Conservation (phyloP, 352 stramenopile genomes). For the Phytophthora crassamura region DNA sequence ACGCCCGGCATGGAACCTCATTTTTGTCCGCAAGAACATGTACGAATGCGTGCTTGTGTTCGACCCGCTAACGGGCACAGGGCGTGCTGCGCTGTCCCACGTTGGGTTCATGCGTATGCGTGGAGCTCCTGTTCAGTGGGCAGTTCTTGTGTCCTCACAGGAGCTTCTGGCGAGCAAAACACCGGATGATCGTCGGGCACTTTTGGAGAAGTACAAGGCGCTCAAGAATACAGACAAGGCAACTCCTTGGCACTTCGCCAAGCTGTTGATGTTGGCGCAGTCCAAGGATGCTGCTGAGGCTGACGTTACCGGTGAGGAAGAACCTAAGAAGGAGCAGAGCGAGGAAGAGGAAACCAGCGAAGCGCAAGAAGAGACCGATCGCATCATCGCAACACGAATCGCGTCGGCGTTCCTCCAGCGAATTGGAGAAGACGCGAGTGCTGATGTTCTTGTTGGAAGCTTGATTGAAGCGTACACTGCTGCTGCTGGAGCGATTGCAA, state of each 20-base stretch:
- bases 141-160: slow-evolving; percentile 71
- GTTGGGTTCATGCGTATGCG: slow-evolving; percentile 77
- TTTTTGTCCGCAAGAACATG: slow-evolving; percentile 89
- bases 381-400: slow-evolving; percentile 35
- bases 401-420: slow-evolving; percentile 63
- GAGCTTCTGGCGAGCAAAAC: slow-evolving; percentile 68
- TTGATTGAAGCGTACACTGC: slow-evolving; percentile 74
- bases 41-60: slow-evolving; percentile 85
- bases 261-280: slow-evolving; percentile 74
- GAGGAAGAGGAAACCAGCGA: slow-evolving; percentile 16
- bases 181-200: slow-evolving; percentile 36
- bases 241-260: slow-evolving; percentile 80
- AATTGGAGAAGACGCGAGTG: slow-evolving; percentile 49
- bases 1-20: slow-evolving; percentile 77
- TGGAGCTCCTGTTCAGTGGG: slow-evolving; percentile 79
- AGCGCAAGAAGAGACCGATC: slow-evolving; percentile 16
- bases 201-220: slow-evolving; percentile 55
- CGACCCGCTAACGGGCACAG: slow-evolving; percentile 62
- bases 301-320: slow-evolving; percentile 9
- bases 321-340: slow-evolving; percentile 21
- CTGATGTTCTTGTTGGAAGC: slow-evolving; percentile 53
- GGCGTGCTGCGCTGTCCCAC: slow-evolving; percentile 58
- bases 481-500: slow-evolving; percentile 46
- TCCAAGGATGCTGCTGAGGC: slow-evolving; percentile 52
- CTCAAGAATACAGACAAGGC: slow-evolving; percentile 50